Percentiles rank a stretch among this genome's conserved stretches.
Conservation (phyloP, 2,329 filamentous ascomycete species). For the Alternaria solani region DNA sequence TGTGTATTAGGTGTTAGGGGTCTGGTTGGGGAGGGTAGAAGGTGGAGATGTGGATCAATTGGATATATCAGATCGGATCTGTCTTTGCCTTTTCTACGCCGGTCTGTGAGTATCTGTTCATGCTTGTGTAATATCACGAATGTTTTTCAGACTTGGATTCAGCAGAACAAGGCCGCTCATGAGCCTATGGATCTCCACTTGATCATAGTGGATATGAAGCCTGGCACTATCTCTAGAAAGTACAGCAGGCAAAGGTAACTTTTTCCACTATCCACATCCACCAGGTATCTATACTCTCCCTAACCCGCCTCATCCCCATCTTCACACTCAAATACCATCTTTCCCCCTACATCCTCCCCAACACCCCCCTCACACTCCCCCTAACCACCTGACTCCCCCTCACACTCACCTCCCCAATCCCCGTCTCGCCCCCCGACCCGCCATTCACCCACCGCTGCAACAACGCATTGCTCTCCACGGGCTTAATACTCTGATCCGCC, state of each 20-base stretch:
- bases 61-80: too few relatives aligned
- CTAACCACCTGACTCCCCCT: constrained; percentile 64
- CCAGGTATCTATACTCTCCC: not conserved
- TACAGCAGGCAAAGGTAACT: not conserved
- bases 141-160: not conserved
- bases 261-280: not conserved
- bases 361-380: constrained; percentile 60
- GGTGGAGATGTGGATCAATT: too few relatives aligned
- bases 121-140: too few relatives aligned
- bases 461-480: constrained; percentile 91
- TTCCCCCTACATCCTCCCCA: constrained; percentile 35
- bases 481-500: constrained; percentile 76
- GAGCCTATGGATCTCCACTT: too few relatives aligned
- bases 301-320: not conserved
- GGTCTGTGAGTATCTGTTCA: too few relatives aligned
- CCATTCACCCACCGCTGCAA: constrained; percentile 76
- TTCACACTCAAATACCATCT: too few relatives aligned
- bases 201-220: not conserved
- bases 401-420: constrained; percentile 64
- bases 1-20: constrained; percentile 34
- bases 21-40: not conserved
- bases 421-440: constrained; percentile 60
- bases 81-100: too few relatives aligned
- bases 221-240: not conserved
- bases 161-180: not conserved